These are phyloP conservation scores for Aspergillus texensis DNA, from an alignment of 2,329 filamentous ascomycete genomes.

Conservation along the genomic window DNA sequence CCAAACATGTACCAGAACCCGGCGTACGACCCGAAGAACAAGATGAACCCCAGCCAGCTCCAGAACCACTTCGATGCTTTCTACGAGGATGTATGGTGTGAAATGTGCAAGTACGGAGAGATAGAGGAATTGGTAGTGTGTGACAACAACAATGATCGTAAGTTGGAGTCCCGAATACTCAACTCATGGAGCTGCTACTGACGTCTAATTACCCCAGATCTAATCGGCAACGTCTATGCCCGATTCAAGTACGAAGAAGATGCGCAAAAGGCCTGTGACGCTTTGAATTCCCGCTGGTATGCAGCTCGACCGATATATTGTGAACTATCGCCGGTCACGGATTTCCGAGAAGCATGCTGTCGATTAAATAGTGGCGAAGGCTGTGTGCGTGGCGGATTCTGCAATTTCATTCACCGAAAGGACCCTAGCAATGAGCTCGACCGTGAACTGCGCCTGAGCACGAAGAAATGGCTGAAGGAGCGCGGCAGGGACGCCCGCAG, in stretches of 20 bases:
- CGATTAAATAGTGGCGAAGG: slow-evolving; percentile 92
- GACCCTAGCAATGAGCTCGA: slow-evolving; percentile 89
- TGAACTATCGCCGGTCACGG: slow-evolving; percentile 93
- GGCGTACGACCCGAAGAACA: slow-evolving; percentile 92
- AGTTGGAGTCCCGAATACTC: slow-evolving; percentile 39
- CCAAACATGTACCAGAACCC: slow-evolving; percentile 99
- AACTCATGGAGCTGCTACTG: background rate
- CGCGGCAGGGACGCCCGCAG: slow-evolving; percentile 83
- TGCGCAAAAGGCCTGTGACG: slow-evolving; percentile 90
- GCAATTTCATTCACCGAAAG: slow-evolving; percentile 99
- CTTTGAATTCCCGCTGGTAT: slow-evolving; percentile 94
- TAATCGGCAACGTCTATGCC: slow-evolving; percentile 98
- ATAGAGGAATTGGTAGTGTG: slow-evolving; percentile 97
- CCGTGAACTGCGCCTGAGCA: slow-evolving; percentile 79
- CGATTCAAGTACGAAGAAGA: slow-evolving; percentile 99
- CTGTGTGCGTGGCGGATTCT: slow-evolving; percentile 94
- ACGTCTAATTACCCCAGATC: slow-evolving; percentile 57
- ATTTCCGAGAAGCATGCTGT: slow-evolving; percentile 97
- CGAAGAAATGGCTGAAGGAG: slow-evolving; percentile 93
- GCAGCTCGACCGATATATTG: slow-evolving; percentile 96
- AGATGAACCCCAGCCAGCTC: slow-evolving; percentile 93
- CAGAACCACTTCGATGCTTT: slow-evolving; percentile 99
- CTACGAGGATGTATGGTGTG: slow-evolving; percentile 99
- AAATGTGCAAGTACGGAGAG: slow-evolving; percentile 98
- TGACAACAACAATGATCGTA: slow-evolving; percentile 98